Evolutionary conservation across 805 yeast genomes (phyloP).

Genomic region (Ascoidea tarda): DNA sequence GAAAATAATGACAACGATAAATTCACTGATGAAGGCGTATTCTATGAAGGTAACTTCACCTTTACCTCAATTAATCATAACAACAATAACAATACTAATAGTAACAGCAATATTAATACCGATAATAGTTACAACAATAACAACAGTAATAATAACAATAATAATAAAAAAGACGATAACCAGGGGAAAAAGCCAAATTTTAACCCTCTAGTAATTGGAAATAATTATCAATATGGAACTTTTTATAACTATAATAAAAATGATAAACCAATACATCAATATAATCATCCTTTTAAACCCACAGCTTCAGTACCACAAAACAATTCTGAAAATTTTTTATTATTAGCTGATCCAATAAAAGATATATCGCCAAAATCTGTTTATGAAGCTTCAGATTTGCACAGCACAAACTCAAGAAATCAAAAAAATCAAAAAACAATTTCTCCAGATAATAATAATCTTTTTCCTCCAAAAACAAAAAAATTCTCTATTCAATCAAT

Average conservation of each 20-base stretch:
- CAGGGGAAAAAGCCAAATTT: not conserved
- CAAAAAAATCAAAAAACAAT: too few species aligned
- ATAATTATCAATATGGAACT: not conserved
- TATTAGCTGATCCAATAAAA: not conserved
- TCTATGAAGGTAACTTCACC: not conserved
- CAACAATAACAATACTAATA: not conserved
- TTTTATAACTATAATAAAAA: not conserved
- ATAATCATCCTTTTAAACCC: not conserved
- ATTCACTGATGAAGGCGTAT: not conserved
- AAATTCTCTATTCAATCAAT: too few species aligned
- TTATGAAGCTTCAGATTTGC: too few species aligned
- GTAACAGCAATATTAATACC: not conserved
- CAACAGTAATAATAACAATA: not conserved
- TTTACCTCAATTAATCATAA: not conserved
- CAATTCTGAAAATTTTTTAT: not conserved
- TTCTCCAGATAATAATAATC: too few species aligned
- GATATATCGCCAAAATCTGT: not conserved
- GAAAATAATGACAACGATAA: not conserved
- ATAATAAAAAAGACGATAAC: not conserved
- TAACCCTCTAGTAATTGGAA: not conserved
- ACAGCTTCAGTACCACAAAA: not conserved
- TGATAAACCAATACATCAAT: not conserved
- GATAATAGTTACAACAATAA: not conserved
- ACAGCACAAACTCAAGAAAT: too few species aligned
- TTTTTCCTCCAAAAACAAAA: too few species aligned